These are phyloP conservation scores for Trichophyton simii DNA, from an alignment of 2,329 filamentous ascomycete genomes.

Conservation along the genomic window DNA sequence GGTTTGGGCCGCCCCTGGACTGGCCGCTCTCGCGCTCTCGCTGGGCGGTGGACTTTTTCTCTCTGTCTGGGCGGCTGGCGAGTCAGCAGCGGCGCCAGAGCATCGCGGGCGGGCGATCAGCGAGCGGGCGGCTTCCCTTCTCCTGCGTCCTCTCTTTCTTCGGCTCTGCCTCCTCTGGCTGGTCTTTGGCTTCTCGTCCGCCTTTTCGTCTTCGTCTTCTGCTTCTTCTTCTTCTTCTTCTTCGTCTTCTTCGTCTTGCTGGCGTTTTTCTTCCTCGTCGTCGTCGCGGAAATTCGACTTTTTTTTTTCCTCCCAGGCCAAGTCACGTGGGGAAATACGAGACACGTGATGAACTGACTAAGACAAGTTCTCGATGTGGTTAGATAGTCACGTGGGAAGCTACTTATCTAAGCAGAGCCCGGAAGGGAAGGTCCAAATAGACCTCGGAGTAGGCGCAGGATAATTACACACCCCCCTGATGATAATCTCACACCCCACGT, in stretches of 20 bases:
- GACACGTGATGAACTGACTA: neutral
- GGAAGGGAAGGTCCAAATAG: too few species aligned
- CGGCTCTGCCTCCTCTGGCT: neutral
- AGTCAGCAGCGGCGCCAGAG: slow-evolving; percentile 1
- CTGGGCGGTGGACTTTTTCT: neutral
- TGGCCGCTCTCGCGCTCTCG: neutral
- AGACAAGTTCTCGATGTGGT: neutral
- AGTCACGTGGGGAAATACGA: neutral
- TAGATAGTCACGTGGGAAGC: too few species aligned
- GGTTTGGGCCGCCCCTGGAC: too few species aligned
- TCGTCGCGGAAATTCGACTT: neutral
- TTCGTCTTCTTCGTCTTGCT: neutral
- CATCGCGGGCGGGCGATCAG: neutral
- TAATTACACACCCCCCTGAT: too few species aligned
- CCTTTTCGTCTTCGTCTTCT: neutral
- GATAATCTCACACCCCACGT: too few species aligned
- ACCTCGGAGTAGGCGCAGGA: too few species aligned
- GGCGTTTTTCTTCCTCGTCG: neutral
- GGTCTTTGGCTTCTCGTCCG: neutral
- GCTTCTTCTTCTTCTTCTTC: neutral
- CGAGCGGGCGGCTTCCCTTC: too few species aligned
- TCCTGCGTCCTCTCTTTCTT: neutral
- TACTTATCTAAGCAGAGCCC: too few species aligned
- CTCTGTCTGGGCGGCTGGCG: neutral
- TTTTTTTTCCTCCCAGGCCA: neutral